phyloP scores from a whole-genome alignment of 257 asterid genomes.

The Eustoma russellianum region DNA sequence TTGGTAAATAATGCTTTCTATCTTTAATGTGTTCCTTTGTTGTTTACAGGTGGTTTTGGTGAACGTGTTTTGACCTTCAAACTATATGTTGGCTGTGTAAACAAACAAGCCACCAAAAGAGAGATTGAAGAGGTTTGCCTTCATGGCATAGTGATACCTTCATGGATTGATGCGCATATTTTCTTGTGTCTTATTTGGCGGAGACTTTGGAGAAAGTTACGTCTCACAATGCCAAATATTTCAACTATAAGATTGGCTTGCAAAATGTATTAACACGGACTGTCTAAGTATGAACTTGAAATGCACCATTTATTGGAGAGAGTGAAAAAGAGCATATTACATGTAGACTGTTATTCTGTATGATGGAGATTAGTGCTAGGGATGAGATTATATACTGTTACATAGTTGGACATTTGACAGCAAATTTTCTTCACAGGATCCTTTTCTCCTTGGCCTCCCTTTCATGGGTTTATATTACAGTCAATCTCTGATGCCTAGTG shows the following conservation, averaged over 20 bases:
- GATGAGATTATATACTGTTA: too few species aligned
- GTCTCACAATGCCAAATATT: too few species aligned
- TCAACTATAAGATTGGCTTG: too few species aligned
- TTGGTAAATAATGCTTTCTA: too few species aligned
- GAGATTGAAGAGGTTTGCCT: constrained; percentile 74
- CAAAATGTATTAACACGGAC: not conserved
- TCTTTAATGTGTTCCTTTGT: constrained; percentile 5
- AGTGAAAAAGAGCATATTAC: too few species aligned
- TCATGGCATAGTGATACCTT: not conserved
- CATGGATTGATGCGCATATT: not conserved
- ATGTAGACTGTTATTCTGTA: not conserved
- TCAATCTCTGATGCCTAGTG: not conserved
- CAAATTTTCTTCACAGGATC: too few species aligned
- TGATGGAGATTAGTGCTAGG: not conserved
- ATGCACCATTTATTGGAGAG: not conserved
- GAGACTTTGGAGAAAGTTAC: too few species aligned
- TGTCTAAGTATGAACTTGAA: constrained; percentile 1
- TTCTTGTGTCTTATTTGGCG: not conserved
- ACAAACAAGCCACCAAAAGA: constrained; percentile 49
- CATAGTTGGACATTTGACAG: too few species aligned
- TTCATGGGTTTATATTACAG: too few species aligned
- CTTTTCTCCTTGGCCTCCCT: too few species aligned
- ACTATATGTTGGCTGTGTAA: constrained; percentile 73
- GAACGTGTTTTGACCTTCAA: constrained; percentile 31
- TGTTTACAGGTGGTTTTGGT: constrained; percentile 39